Evolutionary conservation across 495 filamentous ascomycete genomes (phyloP), one percentile per base, ranked within the genome.

Genomic region (Daldinia childiae): DNA sequence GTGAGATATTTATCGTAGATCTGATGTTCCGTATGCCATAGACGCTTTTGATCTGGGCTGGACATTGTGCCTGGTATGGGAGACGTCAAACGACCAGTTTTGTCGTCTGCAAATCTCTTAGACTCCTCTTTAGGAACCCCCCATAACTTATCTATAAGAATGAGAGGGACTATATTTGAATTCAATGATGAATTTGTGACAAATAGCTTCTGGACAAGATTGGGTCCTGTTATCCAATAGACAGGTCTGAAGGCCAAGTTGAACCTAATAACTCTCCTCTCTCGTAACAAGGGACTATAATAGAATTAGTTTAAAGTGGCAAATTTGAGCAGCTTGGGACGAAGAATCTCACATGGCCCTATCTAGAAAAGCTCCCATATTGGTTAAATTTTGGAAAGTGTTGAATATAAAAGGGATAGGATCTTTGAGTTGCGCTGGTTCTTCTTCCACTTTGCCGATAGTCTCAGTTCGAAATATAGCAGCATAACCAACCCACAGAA

Each of bases 1-100:
- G 45, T 51, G 45, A 51, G 45, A 51, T 51, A 51, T 26, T 27
- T 51, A 9, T 51, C 45, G 45, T 51, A 51, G 6, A 51, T 51
- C 24, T 51, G 45, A 26, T 51, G 45, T 26, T 51, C 45, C 8
- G 45, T 51, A 51, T 51, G 24, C 45, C 45, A 51, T 8, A 51
- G 12, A 26, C 45, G 45, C 45, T 51, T 51, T 26, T 51, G 45
- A 14, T 51, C 45, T 6, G 45, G 45, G 19, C 45, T 51, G n/a
- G 19, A 14, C 45, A 51, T 51, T 15, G 45, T 51, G 8, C 45
- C 45, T 26, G 45, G 45, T 21, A 51, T 51, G 17, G 45, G 45
- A 12, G 45, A 21, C 12, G 17, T 51, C 45, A 51, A 26, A 2
- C 45, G 45, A 12, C 45, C 45, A 12, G 45, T 51, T 8, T 26